Evolutionary conservation across 2,329 filamentous ascomycete genomes (phyloP), one percentile per base, ranked within the genome.

Genomic region (Penicillium sp.): DNA sequence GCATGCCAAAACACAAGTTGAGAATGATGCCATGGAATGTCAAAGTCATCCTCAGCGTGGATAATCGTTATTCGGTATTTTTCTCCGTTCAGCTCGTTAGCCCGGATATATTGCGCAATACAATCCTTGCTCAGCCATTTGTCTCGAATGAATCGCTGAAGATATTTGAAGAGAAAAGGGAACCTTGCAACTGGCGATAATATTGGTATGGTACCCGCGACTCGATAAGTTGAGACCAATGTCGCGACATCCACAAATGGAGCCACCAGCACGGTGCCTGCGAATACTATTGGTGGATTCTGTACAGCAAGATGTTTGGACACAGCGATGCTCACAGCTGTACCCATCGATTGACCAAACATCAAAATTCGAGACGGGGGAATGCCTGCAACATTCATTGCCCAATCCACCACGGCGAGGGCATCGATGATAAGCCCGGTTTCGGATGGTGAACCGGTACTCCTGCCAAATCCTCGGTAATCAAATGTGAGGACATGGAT

Each of bases 401-500:
- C 83, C 78, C 82, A 87, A 11, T 83, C 72, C 2, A 77, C 77
- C 2, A 85, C 68, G 0, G 81, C 72, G 0, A 81, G 61, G 1
- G 82, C 84, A 64, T 88, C 84, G 1, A 67, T 67, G 13, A 84
- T 70, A 1, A 87, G 70, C 0, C 84, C 84, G 1, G 65, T 46
- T 66, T 87, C 84, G 0, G 82, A 83, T 0, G 84, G 84, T 5
- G 68, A 65, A 2, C 84, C 83, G 0, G 72, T 79, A 49, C 79
- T 83, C 5, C 66, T 68, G 1, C 85, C 85, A 60, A 83, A 88
- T 1, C 85, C 53, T 22, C 52, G 38, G 7, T 50, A 50, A 18
- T 88, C 85, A 51, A 88, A 79, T 2, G 81, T 77, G 9, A 87
- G 64, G 37, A 82, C 76, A 61, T 88, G 83, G 2, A 84, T 82